Evolutionary conservation across 2,329 filamentous ascomycete species (phyloP), one percentile per base, ranked within the genome.

Genomic region (Epichloe sibirici): DNA sequence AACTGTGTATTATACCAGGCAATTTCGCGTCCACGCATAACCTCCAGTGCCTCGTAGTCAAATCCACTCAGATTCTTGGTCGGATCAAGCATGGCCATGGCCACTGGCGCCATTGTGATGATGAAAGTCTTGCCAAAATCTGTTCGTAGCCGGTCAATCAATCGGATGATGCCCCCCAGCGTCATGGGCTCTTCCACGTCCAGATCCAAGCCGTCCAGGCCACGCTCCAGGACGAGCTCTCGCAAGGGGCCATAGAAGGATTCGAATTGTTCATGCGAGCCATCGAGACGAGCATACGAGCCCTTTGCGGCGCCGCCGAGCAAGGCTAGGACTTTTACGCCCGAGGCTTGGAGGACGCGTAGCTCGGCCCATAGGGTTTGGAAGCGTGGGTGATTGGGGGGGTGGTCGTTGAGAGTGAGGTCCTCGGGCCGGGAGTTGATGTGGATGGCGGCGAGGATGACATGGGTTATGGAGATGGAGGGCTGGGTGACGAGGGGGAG

Each of bases 1-100:
- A 95, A 95, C 64, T 96, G 90, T 5, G 85, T 77, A 64, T 95
- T 95, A 67, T 95, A 95, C 81, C 89, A 96, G 3, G 77, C 75
- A 31, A 95, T 86, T 44, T 84, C 76, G 15, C 67, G 68, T 1
- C 84, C 83, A 5, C 80, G 74, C 66, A 80, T 75, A 11, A 76
- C 74, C 64, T 95, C 88, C 2, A 96, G 76, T 11, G 82, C 74
- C 45, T 81, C 75, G 67, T 95, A 95, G 64, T 82, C 78, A 66
- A 95, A 95, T 0, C 90, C 90, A 54, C 85, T 90, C 3, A 95
- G 75, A 64, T 88, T 86, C 45, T 66, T 68, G 23, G 64, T 65
- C 25, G 67, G 64, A 57, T 74, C 68, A 42, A 85, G 76, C 28
- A 83, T 69, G 0, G 88, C 88, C 1, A 86, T 83, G 3, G 88